phyloP scores from a whole-genome alignment of 2,329 filamentous ascomycete species.

The Paracoccidioides lutzii region DNA sequence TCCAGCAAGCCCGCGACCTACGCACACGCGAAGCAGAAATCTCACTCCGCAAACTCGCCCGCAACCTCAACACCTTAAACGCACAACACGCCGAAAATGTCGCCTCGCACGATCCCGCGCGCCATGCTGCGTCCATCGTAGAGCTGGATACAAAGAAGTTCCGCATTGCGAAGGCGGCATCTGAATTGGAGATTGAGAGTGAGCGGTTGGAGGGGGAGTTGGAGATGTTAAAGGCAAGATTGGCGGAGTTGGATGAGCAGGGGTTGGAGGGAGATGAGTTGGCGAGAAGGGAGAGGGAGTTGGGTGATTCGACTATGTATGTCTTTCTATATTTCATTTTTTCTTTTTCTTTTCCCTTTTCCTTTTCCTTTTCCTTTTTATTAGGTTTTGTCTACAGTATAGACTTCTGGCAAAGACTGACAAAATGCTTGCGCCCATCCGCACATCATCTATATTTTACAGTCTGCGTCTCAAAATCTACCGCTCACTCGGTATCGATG shows the following conservation, averaged over 20 bases:
- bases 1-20: slow-evolving; percentile 71
- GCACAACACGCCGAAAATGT: slow-evolving; percentile 67
- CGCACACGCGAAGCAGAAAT: slow-evolving; percentile 59
- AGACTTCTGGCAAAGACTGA: not conserved
- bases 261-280: slow-evolving; percentile 61
- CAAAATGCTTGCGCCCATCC: too few relatives aligned
- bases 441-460: not conserved
- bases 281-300: slow-evolving; percentile 39
- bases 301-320: slow-evolving; percentile 38
- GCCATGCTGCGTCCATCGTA: slow-evolving; percentile 73
- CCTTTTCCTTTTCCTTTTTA: not conserved
- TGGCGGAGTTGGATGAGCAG: slow-evolving; percentile 76
- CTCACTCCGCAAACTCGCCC: slow-evolving; percentile 57
- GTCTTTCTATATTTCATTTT: slow-evolving; percentile 7
- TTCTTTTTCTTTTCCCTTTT: not conserved
- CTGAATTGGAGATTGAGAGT: slow-evolving; percentile 85
- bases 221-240: slow-evolving; percentile 57
- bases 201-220: slow-evolving; percentile 74
- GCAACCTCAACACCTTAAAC: slow-evolving; percentile 60
- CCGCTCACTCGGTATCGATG: slow-evolving; percentile 77
- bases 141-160: slow-evolving; percentile 89
- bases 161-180: slow-evolving; percentile 79
- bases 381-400: not conserved
- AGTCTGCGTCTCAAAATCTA: slow-evolving; percentile 80
- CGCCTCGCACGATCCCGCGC: slow-evolving; percentile 58